Evolutionary conservation across 139 green algal genomes (phyloP), one percentile per base, ranked within the genome.

Genomic region (Medakamo hakoo): DNA sequence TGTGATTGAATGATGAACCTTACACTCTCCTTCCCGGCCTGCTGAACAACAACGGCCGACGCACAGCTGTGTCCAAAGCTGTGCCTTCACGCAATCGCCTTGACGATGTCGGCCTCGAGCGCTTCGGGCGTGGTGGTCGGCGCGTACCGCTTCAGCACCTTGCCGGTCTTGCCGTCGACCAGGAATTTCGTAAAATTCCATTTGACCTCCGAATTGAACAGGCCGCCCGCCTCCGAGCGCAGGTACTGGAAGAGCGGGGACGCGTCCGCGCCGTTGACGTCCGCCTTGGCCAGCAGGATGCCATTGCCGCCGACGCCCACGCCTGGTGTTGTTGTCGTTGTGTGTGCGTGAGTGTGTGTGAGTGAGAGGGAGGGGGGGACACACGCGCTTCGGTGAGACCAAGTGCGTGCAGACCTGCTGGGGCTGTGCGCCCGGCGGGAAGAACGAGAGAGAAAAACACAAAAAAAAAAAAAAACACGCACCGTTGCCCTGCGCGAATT

Each of bases 161-260:
- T 52, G 40, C 40, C 40, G 9, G 9, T 9, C 40, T 52, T 52
- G n/a, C n/a, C n/a, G 40, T 52, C 40, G 9, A 52, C 40, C 40
- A 52, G 40, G 40, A 52, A 52, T 16, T 52, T 52, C 9, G 1
- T n/a, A 29, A 58, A 58, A 29, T 66, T 66, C 61, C 61, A 63
- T 21, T 60, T 60, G 56, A 60, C 14, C 9, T 48, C 29, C 9
- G 4, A 27, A 18, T 18, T 18, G 14, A 60, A 18, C 14, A 60
- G 9, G 56, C 56, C 56, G 14, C 56, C 24, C 56, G 9, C 20
- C 18, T 60, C 18, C 14, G 56, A 60, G 14, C 18, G 9, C 14
- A 60, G 56, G n/a, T 18, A 60, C 14, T 16, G 14, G 56, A 27
- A 60, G 14, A 60, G 18, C 14, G 9, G 14, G n/a, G 56, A 27